Percentiles rank a stretch among this genome's conserved stretches.
Conservation (phyloP, 805 yeast species). For the Dipodascopsis uninucleata region DNA sequence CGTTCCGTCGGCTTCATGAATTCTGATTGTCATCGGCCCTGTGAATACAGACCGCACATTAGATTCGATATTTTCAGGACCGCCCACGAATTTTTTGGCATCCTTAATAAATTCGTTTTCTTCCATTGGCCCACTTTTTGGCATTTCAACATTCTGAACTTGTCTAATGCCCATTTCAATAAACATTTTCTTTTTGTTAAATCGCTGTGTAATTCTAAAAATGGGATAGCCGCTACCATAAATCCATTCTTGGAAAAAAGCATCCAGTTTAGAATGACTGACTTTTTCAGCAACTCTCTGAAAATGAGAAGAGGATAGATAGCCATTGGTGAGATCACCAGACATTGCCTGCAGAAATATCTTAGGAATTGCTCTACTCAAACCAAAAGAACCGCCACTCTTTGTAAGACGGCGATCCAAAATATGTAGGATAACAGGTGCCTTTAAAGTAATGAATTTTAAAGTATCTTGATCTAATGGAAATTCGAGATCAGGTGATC, state of each 20-base stretch:
- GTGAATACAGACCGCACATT: slow-evolving; percentile 50
- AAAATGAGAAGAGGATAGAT: slow-evolving; percentile 76
- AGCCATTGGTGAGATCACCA: slow-evolving; percentile 78
- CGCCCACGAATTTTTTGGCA: slow-evolving; percentile 35
- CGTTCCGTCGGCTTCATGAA: slow-evolving; percentile 97
- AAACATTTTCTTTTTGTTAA: slow-evolving; percentile 89
- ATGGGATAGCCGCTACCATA: slow-evolving; percentile 84
- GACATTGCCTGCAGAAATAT: slow-evolving; percentile 92
- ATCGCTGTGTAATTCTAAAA: slow-evolving; percentile 82
- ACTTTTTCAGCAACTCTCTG: slow-evolving; percentile 94
- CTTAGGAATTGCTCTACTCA: slow-evolving; percentile 87
- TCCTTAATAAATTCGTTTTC: slow-evolving; percentile 41
- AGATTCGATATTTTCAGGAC: slow-evolving; percentile 10
- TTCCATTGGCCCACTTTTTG: slow-evolving; percentile 36
- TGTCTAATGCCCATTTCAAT: slow-evolving; percentile 94
- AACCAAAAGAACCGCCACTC: slow-evolving; percentile 89
- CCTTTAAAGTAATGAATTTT: slow-evolving; percentile 67
- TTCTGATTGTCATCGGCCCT: slow-evolving; percentile 95
- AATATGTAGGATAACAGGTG: slow-evolving; percentile 80
- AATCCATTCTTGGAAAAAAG: slow-evolving; percentile 92
- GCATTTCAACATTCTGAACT: slow-evolving; percentile 65
- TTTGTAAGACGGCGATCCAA: slow-evolving; percentile 91
- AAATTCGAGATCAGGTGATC: slow-evolving; percentile 58
- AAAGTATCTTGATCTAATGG: slow-evolving; percentile 65
- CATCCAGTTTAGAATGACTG: slow-evolving; percentile 74